phyloP scores from a whole-genome alignment of 495 filamentous ascomycete genomes.

The Trichoderma virens region DNA sequence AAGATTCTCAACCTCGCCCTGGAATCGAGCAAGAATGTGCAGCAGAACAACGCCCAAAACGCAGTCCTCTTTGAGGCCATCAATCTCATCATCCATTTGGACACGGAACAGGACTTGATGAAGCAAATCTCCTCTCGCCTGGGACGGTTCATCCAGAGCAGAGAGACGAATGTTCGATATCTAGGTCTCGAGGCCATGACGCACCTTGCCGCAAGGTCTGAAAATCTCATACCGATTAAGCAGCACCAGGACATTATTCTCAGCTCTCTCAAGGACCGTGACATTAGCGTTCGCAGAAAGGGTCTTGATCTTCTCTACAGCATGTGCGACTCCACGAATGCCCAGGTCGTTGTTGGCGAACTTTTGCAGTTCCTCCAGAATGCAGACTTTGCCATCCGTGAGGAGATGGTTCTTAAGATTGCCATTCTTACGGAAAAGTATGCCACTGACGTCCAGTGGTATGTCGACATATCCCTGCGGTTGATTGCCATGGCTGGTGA shows the following conservation, averaged over 20 bases:
- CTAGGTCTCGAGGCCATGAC: slow-evolving; percentile 97
- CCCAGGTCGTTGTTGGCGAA: slow-evolving; percentile 86
- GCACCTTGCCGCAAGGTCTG: slow-evolving; percentile 87
- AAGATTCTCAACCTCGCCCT: slow-evolving; percentile 84
- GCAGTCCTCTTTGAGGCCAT: slow-evolving; percentile 98
- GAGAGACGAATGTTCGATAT: slow-evolving; percentile 97
- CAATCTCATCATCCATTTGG: slow-evolving; percentile 97
- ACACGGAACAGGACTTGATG: slow-evolving; percentile 93
- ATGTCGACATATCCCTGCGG: slow-evolving; percentile 93
- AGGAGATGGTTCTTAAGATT: slow-evolving; percentile 99
- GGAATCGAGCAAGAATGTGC: slow-evolving; percentile 95
- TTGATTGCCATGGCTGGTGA: slow-evolving; percentile 95
- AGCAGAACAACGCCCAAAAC: slow-evolving; percentile 99
- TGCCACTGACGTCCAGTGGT: slow-evolving; percentile 97
- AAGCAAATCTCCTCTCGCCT: slow-evolving; percentile 91
- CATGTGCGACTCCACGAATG: slow-evolving; percentile 96
- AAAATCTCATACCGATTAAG: slow-evolving; percentile 96
- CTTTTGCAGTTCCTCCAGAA: slow-evolving; percentile 90
- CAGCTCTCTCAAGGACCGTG: slow-evolving; percentile 84
- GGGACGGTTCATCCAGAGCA: slow-evolving; percentile 92
- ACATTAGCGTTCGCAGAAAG: slow-evolving; percentile 95
- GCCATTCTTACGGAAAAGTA: slow-evolving; percentile 98
- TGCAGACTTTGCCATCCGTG: slow-evolving; percentile 93
- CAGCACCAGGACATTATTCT: slow-evolving; percentile 96
- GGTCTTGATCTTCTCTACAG: slow-evolving; percentile 95